Base-by-base conservation (phyloP, 768 basidiomycete species). In the Suillus subluteus region DNA sequence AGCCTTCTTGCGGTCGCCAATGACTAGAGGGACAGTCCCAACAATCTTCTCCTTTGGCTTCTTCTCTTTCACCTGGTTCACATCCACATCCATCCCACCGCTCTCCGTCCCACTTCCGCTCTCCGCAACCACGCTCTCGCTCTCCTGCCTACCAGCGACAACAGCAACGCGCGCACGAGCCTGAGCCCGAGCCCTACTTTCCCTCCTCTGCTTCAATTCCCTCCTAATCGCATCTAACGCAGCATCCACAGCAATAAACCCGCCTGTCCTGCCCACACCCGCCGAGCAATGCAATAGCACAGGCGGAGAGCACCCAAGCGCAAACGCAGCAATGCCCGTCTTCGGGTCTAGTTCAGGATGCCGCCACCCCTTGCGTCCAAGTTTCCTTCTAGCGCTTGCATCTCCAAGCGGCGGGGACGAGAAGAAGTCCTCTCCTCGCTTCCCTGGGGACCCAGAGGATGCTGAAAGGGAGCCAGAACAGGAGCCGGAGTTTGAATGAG, bases 251-350 rank as follows among this genome's bases (percentile, higher is more conserved):
- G 93, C 88, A 73, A 98, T 95, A 76, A 94, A 98, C 32, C 92
- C 93, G 26, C 97, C 97, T 0, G 97, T 98, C 50, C 97, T 86
- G 0, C 97, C 97, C 7, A 98, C 95, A 23, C 97, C 97, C 0
- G 97, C 97, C 38, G 94, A 96, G 74, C 96, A 96, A 75, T 96
- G 95, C 69, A 96, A 76, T 58, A 96, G 74, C 37, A 95, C 85
- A 1, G 93, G 92, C 26, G 85, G 78, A 16, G 69, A 64, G 54
- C 66, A 75, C 7, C 83, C 84, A 61, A 84, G 69, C 7, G 86
- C 85, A 67, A 85, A 85, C 63, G 81, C 75, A 21, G 85, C 83
- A 62, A 91, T 79, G 0, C 91, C 91, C 0, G 83, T 87, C 65
- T 78, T 78, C 21, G 79, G 72, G 64, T 91, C 89, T 50, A 91